phyloP scores from a whole-genome alignment of 768 basidiomycete genomes.

The Amanita subjunquillea region DNA sequence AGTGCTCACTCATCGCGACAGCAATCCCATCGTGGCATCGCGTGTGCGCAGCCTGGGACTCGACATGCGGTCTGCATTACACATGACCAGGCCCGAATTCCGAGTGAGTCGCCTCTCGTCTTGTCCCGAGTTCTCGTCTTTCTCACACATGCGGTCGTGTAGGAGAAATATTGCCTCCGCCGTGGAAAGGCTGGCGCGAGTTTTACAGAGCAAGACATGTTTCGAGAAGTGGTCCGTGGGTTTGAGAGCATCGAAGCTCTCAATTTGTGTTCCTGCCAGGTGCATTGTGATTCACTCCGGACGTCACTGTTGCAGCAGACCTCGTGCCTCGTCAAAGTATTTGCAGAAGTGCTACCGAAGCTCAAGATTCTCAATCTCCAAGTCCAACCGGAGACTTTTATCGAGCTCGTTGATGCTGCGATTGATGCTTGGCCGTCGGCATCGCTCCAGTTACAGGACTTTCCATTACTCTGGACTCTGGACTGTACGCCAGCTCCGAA shows the following conservation, averaged over 20 bases:
- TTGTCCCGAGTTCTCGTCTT: neutral
- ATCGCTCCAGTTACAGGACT: neutral
- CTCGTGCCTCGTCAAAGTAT: neutral
- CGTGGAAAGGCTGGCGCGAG: neutral
- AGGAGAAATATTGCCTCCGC: conserved; percentile 2
- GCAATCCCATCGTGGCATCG: neutral
- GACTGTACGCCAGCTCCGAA: neutral
- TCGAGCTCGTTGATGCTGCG: conserved; percentile 1
- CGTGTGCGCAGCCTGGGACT: neutral
- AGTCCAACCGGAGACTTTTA: conserved; percentile 2
- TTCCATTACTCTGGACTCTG: neutral
- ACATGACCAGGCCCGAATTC: neutral
- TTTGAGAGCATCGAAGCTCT: conserved; percentile 2
- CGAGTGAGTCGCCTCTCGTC: neutral
- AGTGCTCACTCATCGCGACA: neutral
- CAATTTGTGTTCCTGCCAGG: conserved; percentile 1
- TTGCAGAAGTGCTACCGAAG: neutral
- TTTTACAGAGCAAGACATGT: conserved; percentile 1
- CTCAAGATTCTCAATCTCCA: conserved; percentile 1
- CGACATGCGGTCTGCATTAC: conserved; percentile 2
- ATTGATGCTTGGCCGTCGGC: neutral
- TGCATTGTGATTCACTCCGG: neutral
- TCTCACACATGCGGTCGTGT: neutral
- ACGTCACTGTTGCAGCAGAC: neutral
- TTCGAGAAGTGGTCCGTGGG: neutral